phyloP scores from a whole-genome alignment of 768 basidiomycete genomes.

The Suillus americanus region DNA sequence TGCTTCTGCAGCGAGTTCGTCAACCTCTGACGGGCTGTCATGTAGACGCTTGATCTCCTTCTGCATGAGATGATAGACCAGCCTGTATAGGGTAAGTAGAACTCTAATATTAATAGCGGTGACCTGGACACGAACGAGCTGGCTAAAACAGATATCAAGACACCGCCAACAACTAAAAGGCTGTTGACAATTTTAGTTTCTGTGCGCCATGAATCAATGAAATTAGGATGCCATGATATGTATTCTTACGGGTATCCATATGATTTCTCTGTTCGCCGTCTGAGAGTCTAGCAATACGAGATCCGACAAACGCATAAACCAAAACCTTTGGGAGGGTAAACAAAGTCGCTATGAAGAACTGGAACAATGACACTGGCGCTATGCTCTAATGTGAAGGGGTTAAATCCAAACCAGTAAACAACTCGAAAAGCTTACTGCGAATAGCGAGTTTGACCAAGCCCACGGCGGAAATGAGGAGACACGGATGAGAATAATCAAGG shows the following conservation, averaged over 20 bases:
- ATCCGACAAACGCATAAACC: constrained; percentile 77
- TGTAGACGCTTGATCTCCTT: constrained; percentile 56
- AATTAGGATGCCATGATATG: not conserved
- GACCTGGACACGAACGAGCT: constrained; percentile 55
- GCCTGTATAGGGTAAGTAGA: constrained; percentile 39
- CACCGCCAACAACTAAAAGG: constrained; percentile 56
- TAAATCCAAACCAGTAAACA: constrained; percentile 8
- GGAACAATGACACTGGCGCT: constrained; percentile 67
- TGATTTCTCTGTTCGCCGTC: constrained; percentile 71
- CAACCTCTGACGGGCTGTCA: constrained; percentile 45
- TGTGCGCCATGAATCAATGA: constrained; percentile 25
- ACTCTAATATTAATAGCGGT: constrained; percentile 9
- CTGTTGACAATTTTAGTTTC: constrained; percentile 68
- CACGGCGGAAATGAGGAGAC: constrained; percentile 84
- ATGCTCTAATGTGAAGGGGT: constrained; percentile 54
- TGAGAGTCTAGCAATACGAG: constrained; percentile 68
- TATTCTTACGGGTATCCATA: constrained; percentile 70
- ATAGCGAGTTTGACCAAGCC: constrained; percentile 82
- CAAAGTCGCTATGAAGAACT: constrained; percentile 74
- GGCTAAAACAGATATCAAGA: constrained; percentile 55
- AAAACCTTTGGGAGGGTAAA: constrained; percentile 70
- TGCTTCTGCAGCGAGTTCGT: constrained; percentile 58
- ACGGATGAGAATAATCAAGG: constrained; percentile 80
- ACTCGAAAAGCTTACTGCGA: constrained; percentile 53
- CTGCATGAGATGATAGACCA: constrained; percentile 65